Evolutionary conservation across 139 green algal species (phyloP).

Genomic region (Closterium sp.): DNA sequence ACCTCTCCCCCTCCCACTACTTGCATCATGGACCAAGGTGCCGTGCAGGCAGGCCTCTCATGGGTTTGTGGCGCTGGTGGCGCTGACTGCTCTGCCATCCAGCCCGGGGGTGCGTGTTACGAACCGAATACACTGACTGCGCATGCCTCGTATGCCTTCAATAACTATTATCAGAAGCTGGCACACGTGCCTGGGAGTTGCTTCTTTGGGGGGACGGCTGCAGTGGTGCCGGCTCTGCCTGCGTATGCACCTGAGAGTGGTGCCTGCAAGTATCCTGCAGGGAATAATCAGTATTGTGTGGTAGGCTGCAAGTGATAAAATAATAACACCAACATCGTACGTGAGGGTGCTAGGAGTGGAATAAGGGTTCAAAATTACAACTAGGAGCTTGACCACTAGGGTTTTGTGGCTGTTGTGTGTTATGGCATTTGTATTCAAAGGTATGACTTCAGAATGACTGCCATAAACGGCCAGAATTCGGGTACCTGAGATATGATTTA

Average conservation of each 20-base stretch:
- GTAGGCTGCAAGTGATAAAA: neutral
- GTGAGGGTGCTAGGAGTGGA: neutral
- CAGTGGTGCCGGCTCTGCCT: neutral
- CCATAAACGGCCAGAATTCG: too few relatives aligned
- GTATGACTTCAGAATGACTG: too few relatives aligned
- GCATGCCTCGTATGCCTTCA: neutral
- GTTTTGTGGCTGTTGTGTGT: too few relatives aligned
- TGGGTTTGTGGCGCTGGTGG: neutral
- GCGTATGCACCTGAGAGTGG: neutral
- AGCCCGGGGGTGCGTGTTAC: neutral
- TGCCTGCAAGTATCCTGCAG: neutral
- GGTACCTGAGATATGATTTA: too few relatives aligned
- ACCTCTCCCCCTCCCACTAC: neutral
- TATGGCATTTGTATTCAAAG: too few relatives aligned
- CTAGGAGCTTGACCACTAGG: too few relatives aligned
- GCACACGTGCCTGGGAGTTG: neutral
- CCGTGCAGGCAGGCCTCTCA: neutral
- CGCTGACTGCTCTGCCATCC: neutral
- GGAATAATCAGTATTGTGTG: neutral
- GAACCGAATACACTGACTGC: neutral
- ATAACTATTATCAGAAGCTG: neutral
- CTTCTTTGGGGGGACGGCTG: neutral
- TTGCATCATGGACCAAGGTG: neutral
- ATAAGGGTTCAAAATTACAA: too few relatives aligned
- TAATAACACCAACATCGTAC: neutral